A percentile compares a stretch with the other conserved stretches of the same genome.
Evolutionary conservation across 2,329 filamentous ascomycete species (phyloP).

Genomic region (Colletotrichum abscissum): DNA sequence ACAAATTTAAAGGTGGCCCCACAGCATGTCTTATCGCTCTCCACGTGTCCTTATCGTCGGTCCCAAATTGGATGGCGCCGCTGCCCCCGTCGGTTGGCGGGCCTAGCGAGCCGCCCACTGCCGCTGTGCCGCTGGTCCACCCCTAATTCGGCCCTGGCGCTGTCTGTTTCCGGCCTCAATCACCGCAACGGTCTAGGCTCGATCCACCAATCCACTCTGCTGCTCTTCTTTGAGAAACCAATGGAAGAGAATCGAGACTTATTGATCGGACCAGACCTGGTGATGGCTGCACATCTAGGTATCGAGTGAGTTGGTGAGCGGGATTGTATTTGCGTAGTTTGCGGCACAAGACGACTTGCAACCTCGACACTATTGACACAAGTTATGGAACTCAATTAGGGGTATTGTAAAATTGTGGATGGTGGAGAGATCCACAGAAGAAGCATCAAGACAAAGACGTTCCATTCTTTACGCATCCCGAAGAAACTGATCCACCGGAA

Average conservation of each 20-base stretch:
- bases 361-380: too few relatives aligned
- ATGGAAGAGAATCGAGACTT: too few relatives aligned
- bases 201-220: not conserved
- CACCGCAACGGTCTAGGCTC: not conserved
- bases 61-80: constrained; percentile 13
- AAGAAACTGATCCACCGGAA: not conserved
- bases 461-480: too few relatives aligned
- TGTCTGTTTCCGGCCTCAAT: not conserved
- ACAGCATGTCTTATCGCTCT: constrained; percentile 23
- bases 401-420: too few relatives aligned
- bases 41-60: constrained; percentile 34
- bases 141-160: not conserved
- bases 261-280: too few relatives aligned
- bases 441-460: too few relatives aligned
- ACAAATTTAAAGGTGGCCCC: not conserved
- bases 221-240: not conserved
- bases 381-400: too few relatives aligned
- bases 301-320: too few relatives aligned
- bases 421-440: too few relatives aligned
- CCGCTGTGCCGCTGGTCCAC: constrained; percentile 11
- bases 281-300: not conserved
- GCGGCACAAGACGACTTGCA: too few relatives aligned
- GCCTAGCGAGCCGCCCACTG: constrained; percentile 24
- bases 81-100: constrained; percentile 15
- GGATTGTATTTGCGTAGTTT: too few relatives aligned